phyloP scores from a whole-genome alignment of 495 filamentous ascomycete genomes.

The Jackrogersella minutella region DNA sequence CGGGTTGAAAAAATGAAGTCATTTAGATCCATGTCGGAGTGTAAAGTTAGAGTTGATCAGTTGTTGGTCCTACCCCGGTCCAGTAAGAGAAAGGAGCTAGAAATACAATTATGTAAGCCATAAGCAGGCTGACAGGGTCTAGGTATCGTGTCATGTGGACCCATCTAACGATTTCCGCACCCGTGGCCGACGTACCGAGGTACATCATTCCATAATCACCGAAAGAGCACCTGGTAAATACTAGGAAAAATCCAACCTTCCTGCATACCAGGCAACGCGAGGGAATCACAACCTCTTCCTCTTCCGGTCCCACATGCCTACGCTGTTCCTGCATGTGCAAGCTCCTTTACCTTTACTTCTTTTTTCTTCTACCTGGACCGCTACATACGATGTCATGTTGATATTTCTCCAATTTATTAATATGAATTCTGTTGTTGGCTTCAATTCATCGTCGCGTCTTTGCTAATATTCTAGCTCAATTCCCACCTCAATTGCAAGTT shows the following conservation, averaged over 20 bases:
- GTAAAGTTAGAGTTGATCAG: no score
- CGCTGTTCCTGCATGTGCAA: slow-evolving; percentile 34
- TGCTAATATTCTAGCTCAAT: slow-evolving; percentile 24
- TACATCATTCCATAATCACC: slow-evolving; percentile 27
- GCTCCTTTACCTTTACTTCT: no score
- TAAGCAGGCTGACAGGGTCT: no score
- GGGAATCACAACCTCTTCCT: slow-evolving; percentile 20
- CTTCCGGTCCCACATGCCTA: slow-evolving; percentile 41
- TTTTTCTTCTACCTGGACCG: no score
- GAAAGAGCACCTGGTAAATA: no score
- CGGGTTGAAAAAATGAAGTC: no score
- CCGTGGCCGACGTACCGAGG: slow-evolving; percentile 39
- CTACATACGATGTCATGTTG: slow-evolving; percentile 24
- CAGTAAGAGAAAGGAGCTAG: no score
- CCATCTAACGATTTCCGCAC: slow-evolving; percentile 10
- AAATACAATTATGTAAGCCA: no score
- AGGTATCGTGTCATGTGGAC: no score
- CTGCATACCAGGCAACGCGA: slow-evolving; percentile 34
- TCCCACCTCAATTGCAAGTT: slow-evolving; percentile 14
- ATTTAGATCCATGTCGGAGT: no score
- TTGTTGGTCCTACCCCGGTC: no score
- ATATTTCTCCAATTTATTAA: slow-evolving; percentile 12
- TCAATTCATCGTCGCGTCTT: slow-evolving; percentile 19
- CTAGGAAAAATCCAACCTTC: slow-evolving; percentile 35
- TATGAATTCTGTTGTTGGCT: slow-evolving; percentile 17